phyloP scores from a whole-genome alignment of 2,329 filamentous ascomycete species.

The Bipolaris cookei region DNA sequence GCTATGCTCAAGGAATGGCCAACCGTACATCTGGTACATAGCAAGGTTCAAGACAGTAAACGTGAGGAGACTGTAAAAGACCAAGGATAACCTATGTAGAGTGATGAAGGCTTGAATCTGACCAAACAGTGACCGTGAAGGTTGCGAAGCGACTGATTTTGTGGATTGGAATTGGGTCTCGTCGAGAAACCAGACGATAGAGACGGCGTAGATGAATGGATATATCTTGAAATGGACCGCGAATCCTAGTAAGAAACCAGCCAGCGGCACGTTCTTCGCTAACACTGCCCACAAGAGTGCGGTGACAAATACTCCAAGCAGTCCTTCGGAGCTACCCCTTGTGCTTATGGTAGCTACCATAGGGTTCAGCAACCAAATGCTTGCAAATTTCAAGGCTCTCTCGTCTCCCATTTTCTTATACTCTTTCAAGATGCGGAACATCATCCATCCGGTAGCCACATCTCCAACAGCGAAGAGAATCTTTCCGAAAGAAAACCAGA shows the following conservation, averaged over 20 bases:
- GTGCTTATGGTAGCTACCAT: conserved; percentile 99
- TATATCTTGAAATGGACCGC: conserved; percentile 99
- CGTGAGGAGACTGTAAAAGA: conserved; percentile 69
- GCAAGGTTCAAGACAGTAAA: conserved; percentile 75
- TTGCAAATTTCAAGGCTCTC: conserved; percentile 74
- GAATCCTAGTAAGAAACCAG: conserved; percentile 78
- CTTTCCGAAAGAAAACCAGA: conserved; percentile 85
- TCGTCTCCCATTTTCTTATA: conserved; percentile 44
- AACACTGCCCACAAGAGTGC: conserved; percentile 83
- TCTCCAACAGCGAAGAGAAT: conserved; percentile 83
- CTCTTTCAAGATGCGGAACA: conserved; percentile 62
- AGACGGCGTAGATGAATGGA: conserved; percentile 90
- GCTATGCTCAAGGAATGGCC: conserved; percentile 84
- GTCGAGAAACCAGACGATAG: conserved; percentile 82
- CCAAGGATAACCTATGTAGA: conserved; percentile 61
- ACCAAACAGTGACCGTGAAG: conserved; percentile 28
- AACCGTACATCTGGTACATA: conserved; percentile 80
- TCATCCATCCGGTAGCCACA: conserved; percentile 81
- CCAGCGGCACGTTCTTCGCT: conserved; percentile 65
- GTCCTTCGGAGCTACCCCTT: conserved; percentile 87
- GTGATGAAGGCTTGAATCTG: conserved; percentile 38
- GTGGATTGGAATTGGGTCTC: conserved; percentile 48
- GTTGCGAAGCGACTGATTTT: not conserved
- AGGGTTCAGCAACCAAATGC: conserved; percentile 93
- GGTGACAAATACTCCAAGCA: conserved; percentile 84